Evolutionary conservation across 306 rosid genomes (phyloP), one percentile per base, ranked within the genome.

Genomic region (Ormosia semicastrata): DNA sequence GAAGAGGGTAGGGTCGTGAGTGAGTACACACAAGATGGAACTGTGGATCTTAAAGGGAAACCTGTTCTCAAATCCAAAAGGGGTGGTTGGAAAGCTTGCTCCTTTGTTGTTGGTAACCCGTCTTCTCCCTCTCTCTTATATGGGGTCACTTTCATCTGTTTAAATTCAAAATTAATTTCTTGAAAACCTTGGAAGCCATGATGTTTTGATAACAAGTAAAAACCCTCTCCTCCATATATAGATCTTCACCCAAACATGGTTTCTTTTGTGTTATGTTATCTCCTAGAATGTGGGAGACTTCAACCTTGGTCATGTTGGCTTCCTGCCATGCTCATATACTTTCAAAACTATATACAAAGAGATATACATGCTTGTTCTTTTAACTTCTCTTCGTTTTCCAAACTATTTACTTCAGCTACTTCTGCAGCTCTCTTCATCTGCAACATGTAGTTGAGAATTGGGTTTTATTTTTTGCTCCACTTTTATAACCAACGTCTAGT

Each of bases 11-110:
- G 74, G 57, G 78, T 6, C 3, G 41, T 32, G 0, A 34, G 15
- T 4, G 83, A 84, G 11, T 90, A 88, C 78, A 93, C 97, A 13
- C 74, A 93, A 83, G 98, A 95, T 63, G 97, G 98, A 29, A 95
- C 94, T 0, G 97, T 95, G 43, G 88, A 81, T 87, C 97, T 95
- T n/a, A 90, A 85, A 59, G 97, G 97, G 30, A 95, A 90, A 56
- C 97, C 94, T 2, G 84, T 87, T 73, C 88, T 85, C 71, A 81
- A 94, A 68, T 89, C 92, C 90, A 89, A 87, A 66, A 75, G 83
- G n/a, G 98, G 98, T 32, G 91, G 97, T 59, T 95, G 97, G 97
- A 91, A 74, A 43, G 98, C 98, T 64, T 95, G 98, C 82, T 91
- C 90, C 82, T 95, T 91, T 75, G 87, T 93, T 6, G 97, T 95